These are phyloP conservation scores for Pseudomicrostroma phylloplanum DNA, from an alignment of 1,284 basidiomycete species.

Conservation along the genomic window DNA sequence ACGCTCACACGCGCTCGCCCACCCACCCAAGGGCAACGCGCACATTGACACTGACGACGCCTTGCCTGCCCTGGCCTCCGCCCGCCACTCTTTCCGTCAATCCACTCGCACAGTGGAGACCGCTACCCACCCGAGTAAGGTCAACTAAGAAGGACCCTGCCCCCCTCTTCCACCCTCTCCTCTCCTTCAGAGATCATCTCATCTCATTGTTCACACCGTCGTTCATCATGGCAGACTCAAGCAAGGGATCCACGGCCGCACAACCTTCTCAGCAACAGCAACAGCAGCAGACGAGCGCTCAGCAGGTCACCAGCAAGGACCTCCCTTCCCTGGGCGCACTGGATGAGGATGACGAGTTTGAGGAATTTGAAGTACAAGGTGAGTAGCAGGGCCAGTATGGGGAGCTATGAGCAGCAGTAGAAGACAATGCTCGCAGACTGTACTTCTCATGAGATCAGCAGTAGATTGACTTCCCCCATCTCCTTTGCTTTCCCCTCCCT, in stretches of 20 bases:
- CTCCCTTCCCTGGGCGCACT: slow-evolving; percentile 42
- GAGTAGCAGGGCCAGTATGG: slow-evolving; percentile 12
- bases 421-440: background rate
- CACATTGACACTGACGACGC: too few species aligned
- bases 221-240: background rate
- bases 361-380: slow-evolving; percentile 49
- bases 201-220: too few species aligned
- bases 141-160: too few species aligned
- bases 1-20: too few species aligned
- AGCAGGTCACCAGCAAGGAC: slow-evolving; percentile 9
- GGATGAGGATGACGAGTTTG: slow-evolving; percentile 50
- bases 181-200: too few species aligned
- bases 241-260: background rate
- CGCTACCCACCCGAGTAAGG: too few species aligned
- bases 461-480: background rate
- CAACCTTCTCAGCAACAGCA: background rate
- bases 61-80: too few species aligned
- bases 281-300: slow-evolving; percentile 48
- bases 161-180: too few species aligned
- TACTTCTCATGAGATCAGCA: background rate
- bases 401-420: background rate
- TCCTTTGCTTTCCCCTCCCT: background rate
- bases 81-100: too few species aligned
- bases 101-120: too few species aligned
- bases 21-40: too few species aligned